Conservation (phyloP, 75 land plant genomes). For the Pinus albicaulis region DNA sequence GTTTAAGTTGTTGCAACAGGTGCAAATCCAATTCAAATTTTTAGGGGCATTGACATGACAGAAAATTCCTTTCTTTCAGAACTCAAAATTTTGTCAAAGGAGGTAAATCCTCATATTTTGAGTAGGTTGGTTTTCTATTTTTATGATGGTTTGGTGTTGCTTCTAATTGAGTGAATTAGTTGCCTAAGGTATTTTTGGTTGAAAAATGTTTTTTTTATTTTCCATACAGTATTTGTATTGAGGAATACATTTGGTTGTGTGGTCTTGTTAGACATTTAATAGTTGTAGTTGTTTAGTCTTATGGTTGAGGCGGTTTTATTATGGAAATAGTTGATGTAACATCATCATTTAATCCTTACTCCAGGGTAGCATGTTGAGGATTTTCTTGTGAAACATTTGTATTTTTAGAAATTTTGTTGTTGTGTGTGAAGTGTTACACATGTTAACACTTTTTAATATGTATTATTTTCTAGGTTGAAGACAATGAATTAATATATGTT, state of each 20-base stretch:
- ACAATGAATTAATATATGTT: slow-evolving; percentile 79
- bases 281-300: no score
- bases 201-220: no score
- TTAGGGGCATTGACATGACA: slow-evolving; percentile 86
- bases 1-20: slow-evolving; percentile 81
- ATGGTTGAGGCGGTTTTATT: no score
- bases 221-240: no score
- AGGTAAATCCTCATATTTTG: slow-evolving; percentile 32
- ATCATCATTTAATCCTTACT: no score
- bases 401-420: neutral
- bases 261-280: no score
- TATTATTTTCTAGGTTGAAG: slow-evolving; percentile 67
- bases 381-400: neutral
- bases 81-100: slow-evolving; percentile 71
- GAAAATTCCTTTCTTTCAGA: slow-evolving; percentile 70
- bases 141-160: neutral
- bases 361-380: no score
- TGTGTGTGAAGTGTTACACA: neutral
- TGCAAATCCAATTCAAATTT: slow-evolving; percentile 77
- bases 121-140: neutral
- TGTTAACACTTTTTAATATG: neutral
- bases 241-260: no score
- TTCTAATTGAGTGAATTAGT: neutral
- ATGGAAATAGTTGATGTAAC: no score
- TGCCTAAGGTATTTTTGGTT: neutral